Conservation (phyloP, 2,329 filamentous ascomycete species). For the Lecanicillium sp. region DNA sequence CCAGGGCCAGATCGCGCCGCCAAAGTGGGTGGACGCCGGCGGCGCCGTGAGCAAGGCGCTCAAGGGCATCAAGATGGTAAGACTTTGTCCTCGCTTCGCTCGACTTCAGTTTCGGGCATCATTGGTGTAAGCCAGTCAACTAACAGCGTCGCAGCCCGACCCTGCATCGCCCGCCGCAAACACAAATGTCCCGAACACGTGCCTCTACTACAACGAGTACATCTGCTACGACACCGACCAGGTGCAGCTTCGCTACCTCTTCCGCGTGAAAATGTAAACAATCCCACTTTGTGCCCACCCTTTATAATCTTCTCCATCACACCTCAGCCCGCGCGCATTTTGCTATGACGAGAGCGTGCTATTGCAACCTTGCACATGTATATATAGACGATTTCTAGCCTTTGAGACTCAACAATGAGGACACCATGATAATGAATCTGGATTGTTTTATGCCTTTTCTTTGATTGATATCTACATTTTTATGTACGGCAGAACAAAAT, state of each 20-base stretch:
- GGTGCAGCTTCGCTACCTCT: constrained; percentile 63
- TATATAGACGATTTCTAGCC: no score
- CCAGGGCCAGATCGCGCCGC: constrained; percentile 57
- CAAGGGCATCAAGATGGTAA: constrained; percentile 63
- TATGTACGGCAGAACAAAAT: no score
- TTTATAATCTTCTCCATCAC: no score
- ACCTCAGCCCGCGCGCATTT: no score
- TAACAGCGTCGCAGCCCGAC: constrained; percentile 41
- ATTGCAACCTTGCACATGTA: no score
- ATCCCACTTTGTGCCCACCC: no score
- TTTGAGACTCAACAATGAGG: no score
- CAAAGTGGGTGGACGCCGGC: constrained; percentile 68
- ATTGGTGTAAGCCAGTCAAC: no score
- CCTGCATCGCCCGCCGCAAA: constrained; percentile 36
- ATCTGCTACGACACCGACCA: constrained; percentile 66
- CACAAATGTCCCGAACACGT: constrained; percentile 40
- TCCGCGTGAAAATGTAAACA: constrained; percentile 51
- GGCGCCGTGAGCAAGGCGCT: constrained; percentile 57
- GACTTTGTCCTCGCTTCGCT: constrained; percentile 21
- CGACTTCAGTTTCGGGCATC: background rate
- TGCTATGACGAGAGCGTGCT: no score
- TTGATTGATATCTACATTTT: no score
- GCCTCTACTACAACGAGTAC: constrained; percentile 65
- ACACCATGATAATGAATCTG: no score
- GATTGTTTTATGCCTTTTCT: no score